phyloP scores from a whole-genome alignment of 345 rosid species.

The Citrus glauca region DNA sequence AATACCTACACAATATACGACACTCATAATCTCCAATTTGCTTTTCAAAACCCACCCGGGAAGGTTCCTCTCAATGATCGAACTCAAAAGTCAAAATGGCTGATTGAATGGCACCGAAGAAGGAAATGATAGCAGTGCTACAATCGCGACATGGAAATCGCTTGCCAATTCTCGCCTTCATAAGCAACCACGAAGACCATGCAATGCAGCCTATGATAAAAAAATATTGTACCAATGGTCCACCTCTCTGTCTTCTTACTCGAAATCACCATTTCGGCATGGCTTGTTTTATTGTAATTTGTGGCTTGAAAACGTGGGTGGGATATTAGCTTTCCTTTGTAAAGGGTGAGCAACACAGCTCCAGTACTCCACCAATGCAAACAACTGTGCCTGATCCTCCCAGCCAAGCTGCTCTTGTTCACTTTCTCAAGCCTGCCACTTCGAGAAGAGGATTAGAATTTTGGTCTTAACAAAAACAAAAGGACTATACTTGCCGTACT shows the following conservation, averaged over 20 bases:
- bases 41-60: conserved; percentile 45
- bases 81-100: conserved; percentile 39
- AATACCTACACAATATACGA: conserved; percentile 34
- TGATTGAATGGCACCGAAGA: conserved; percentile 50
- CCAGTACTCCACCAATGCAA: conserved; percentile 41
- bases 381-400: conserved; percentile 39
- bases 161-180: conserved; percentile 46
- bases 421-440: conserved; percentile 48
- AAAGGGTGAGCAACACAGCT: conserved; percentile 48
- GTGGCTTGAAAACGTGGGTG: conserved; percentile 16
- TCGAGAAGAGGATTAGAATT: background rate
- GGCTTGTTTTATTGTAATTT: background rate
- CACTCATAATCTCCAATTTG: conserved; percentile 32
- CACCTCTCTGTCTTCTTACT: conserved; percentile 28
- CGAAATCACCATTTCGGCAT: background rate
- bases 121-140: conserved; percentile 48
- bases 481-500: background rate
- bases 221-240: conserved; percentile 39
- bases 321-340: conserved; percentile 43
- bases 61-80: conserved; percentile 29
- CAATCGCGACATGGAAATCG: conserved; percentile 51
- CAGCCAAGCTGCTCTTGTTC: conserved; percentile 36
- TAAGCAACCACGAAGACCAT: conserved; percentile 53
- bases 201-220: conserved; percentile 25
- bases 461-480: background rate